Conservation (phyloP, 257 asterid genomes). For the Solanum arcanum region DNA sequence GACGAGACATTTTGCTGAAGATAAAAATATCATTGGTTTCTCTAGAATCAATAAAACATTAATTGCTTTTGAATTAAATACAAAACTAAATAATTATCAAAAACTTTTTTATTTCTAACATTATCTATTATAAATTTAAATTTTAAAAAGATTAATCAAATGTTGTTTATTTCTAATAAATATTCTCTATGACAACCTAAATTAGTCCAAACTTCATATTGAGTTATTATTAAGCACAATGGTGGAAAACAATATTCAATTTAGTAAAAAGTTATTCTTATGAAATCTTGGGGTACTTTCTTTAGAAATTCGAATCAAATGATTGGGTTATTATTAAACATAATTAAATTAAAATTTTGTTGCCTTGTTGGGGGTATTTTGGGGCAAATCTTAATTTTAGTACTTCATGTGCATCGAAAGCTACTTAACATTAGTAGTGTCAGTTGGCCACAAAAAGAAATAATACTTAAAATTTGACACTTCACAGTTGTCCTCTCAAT, state of each 20-base stretch:
- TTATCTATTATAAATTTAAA: too few relatives aligned
- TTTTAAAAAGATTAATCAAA: too few relatives aligned
- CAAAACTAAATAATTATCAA: not conserved
- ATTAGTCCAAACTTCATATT: not conserved
- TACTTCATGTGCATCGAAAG: not conserved
- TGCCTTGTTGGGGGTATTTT: not conserved
- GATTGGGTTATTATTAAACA: not conserved
- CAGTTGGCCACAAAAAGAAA: not conserved
- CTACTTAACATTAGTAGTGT: not conserved
- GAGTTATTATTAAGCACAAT: not conserved
- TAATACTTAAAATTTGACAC: not conserved
- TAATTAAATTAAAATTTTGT: not conserved
- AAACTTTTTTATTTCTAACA: not conserved
- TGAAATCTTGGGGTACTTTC: not conserved
- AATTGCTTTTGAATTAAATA: not conserved
- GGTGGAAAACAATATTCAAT: not conserved
- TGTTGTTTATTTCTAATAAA: too few relatives aligned
- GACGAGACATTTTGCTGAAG: not conserved
- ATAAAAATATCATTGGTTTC: not conserved
- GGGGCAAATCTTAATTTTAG: not conserved
- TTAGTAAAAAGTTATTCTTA: not conserved
- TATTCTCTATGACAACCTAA: not conserved
- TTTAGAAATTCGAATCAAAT: not conserved
- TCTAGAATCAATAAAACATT: not conserved
- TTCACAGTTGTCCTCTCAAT: not conserved